Evolutionary conservation across 352 stramenopile genomes (phyloP).

Genomic region (Globisporangium parvum): DNA sequence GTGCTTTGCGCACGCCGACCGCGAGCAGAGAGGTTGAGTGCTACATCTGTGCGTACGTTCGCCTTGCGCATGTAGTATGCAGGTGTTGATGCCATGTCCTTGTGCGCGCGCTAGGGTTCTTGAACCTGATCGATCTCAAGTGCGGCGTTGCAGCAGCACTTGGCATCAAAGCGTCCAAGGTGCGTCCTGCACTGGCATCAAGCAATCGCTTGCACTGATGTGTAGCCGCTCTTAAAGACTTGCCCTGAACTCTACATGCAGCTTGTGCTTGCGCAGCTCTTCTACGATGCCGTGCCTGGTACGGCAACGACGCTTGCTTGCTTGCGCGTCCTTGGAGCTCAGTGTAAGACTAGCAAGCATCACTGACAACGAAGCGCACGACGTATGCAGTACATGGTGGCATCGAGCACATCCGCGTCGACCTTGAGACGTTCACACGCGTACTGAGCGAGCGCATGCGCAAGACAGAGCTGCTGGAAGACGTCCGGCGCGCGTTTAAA

Average conservation of each 20-base stretch:
- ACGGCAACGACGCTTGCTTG: not conserved
- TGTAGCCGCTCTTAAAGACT: too few relatives aligned
- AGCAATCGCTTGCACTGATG: not conserved
- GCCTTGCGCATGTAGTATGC: not conserved
- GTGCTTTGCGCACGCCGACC: constrained; percentile 49
- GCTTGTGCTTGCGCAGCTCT: constrained; percentile 62
- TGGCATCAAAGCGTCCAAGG: constrained; percentile 63
- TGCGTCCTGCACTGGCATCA: not conserved
- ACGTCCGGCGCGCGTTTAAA: constrained; percentile 56
- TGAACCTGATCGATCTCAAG: constrained; percentile 51
- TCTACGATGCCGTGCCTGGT: constrained; percentile 17
- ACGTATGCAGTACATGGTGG: constrained; percentile 1
- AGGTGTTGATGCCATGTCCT: not conserved
- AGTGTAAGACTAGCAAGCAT: too few relatives aligned
- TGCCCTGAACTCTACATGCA: constrained; percentile 7
- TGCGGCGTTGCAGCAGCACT: constrained; percentile 57
- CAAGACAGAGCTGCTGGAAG: constrained; percentile 46
- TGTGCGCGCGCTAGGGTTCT: constrained; percentile 20
- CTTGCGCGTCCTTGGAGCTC: too few relatives aligned
- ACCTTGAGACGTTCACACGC: constrained; percentile 17
- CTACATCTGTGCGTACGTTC: not conserved
- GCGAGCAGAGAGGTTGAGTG: constrained; percentile 16
- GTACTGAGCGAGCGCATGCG: constrained; percentile 29
- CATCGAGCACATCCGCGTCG: constrained; percentile 19
- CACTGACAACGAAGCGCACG: not conserved